phyloP scores from a whole-genome alignment of 768 basidiomycete species.

The Albatrellus ellisii region DNA sequence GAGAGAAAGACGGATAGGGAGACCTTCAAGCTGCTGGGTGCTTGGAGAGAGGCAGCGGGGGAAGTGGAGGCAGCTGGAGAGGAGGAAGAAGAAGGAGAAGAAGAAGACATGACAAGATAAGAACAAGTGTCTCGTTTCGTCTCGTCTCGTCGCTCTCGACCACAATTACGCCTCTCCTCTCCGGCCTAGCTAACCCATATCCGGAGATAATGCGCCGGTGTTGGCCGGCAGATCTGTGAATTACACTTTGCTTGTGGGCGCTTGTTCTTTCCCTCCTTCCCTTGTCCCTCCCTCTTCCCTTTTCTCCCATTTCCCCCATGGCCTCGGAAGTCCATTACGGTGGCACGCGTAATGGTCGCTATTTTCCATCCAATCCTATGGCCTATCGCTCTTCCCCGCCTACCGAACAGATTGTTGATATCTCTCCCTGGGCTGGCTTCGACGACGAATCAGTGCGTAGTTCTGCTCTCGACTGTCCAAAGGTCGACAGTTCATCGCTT shows the following conservation, averaged over 20 bases:
- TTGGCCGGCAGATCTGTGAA: no score
- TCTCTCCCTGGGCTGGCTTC: constrained; percentile 11
- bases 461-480: neutral
- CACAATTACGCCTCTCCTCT: no score
- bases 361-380: neutral
- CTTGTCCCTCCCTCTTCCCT: no score
- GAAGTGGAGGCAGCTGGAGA: constrained; percentile 8
- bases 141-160: no score
- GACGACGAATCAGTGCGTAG: constrained; percentile 13
- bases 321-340: neutral
- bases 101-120: neutral
- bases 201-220: no score
- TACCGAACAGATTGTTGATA: neutral
- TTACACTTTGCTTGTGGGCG: no score
- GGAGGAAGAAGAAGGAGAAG: constrained; percentile 2
- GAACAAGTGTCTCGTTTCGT: no score
- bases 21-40: constrained; percentile 11
- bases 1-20: neutral
- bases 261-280: no score
- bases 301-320: no score
- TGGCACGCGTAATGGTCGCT: neutral
- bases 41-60: constrained; percentile 8
- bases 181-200: no score
- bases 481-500: neutral
- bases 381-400: neutral